A percentile compares a stretch with the other conserved stretches of the same genome.
phyloP scores from a whole-genome alignment of 139 green algal species.

The Chlamydomonas sp. region DNA sequence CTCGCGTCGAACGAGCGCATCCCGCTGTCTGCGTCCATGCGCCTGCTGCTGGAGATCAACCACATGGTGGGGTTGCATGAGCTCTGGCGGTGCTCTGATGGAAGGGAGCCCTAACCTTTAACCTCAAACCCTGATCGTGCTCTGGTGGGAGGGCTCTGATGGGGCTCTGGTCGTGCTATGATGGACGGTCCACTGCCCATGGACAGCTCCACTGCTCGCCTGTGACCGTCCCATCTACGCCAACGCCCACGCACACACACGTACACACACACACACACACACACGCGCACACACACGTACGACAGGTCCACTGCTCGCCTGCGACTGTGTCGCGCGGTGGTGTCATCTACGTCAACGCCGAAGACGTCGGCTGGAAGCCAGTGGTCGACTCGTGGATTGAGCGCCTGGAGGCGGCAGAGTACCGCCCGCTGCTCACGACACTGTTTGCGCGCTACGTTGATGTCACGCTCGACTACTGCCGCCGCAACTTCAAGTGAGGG shows the following conservation, averaged over 20 bases:
- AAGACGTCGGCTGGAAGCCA: conserved; percentile 83
- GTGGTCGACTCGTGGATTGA: conserved; percentile 78
- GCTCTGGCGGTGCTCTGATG: too few relatives aligned
- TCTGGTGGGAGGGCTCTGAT: too few relatives aligned
- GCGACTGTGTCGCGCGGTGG: conserved; percentile 86
- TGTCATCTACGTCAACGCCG: conserved; percentile 83
- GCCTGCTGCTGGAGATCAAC: conserved; percentile 79
- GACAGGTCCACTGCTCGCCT: conserved; percentile 83
- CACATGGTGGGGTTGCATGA: conserved; percentile 57
- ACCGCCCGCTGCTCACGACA: conserved; percentile 66
- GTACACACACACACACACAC: conserved; percentile 8
- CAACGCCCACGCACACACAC: too few relatives aligned
- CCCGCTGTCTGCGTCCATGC: conserved; percentile 76
- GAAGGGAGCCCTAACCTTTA: too few relatives aligned
- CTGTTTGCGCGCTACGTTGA: conserved; percentile 86
- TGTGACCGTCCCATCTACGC: conserved; percentile 39
- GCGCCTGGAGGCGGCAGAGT: conserved; percentile 62
- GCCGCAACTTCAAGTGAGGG: conserved; percentile 79
- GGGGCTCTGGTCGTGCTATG: too few relatives aligned
- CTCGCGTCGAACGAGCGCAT: conserved; percentile 91
- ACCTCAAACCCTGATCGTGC: too few relatives aligned
- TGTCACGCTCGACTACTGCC: conserved; percentile 70
- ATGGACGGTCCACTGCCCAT: too few relatives aligned
- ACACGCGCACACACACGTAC: background rate
- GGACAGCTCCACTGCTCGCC: too few relatives aligned